Evolutionary conservation across 257 asterid species (phyloP).

Genomic region (Solanum etuberosum): DNA sequence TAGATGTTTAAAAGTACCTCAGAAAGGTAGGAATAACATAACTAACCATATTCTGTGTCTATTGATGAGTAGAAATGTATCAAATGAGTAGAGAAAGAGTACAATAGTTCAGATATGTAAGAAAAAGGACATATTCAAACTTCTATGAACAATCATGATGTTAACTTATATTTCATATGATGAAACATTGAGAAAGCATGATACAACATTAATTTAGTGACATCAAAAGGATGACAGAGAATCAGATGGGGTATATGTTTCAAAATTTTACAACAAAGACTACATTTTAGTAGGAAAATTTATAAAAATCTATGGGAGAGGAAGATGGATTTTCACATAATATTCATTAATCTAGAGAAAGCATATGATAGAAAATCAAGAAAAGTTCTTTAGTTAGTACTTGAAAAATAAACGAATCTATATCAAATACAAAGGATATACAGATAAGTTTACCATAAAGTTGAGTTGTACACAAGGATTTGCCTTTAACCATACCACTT

Average conservation of each 20-base stretch:
- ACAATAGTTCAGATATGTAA: neutral
- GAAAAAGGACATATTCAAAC: neutral
- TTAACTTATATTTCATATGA: neutral
- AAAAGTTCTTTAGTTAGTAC: neutral
- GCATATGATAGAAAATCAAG: neutral
- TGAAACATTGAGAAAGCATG: neutral
- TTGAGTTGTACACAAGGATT: neutral
- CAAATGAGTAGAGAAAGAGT: neutral
- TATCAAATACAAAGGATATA: neutral
- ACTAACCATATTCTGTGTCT: neutral
- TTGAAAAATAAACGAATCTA: neutral
- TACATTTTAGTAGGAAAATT: neutral
- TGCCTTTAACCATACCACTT: neutral
- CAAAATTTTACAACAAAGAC: neutral
- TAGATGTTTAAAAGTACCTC: neutral
- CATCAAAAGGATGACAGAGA: neutral
- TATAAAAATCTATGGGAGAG: neutral
- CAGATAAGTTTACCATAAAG: neutral
- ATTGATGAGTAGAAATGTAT: neutral
- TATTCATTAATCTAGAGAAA: neutral
- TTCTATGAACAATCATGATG: neutral
- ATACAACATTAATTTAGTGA: neutral
- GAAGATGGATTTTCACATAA: neutral
- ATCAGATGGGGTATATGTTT: neutral
- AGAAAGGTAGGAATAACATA: neutral